Conservation (phyloP, 164 flowering plant genomes). For the Aristolochia fimbriata region DNA sequence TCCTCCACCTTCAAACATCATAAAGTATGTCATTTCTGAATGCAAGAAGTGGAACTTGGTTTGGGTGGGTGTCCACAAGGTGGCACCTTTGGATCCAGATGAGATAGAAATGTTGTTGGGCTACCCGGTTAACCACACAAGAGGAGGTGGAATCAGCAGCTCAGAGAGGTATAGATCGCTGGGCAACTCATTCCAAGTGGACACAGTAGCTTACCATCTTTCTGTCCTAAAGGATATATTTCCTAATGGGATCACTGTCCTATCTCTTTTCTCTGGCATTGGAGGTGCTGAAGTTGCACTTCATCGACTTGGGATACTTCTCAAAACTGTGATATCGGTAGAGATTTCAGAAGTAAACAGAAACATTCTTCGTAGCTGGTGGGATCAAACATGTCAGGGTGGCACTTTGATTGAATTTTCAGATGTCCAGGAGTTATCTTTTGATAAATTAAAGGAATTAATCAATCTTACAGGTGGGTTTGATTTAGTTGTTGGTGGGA, state of each 20-base stretch:
- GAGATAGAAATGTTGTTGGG: conserved; percentile 30
- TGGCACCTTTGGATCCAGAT: conserved; percentile 66
- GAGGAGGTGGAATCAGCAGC: conserved; percentile 25
- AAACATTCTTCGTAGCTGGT: conserved; percentile 40
- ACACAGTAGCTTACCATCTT: conserved; percentile 33
- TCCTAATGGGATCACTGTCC: conserved; percentile 24
- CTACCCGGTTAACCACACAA: conserved; percentile 23
- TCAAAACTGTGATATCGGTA: conserved; percentile 73
- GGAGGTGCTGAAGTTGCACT: conserved; percentile 59
- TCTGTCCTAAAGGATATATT: conserved; percentile 27
- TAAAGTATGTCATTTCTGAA: conserved; percentile 49
- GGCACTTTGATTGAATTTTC: conserved; percentile 18
- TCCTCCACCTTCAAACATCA: conserved; percentile 48
- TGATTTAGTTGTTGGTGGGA: conserved; percentile 32
- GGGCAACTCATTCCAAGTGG: conserved; percentile 36
- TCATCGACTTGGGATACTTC: conserved; percentile 67
- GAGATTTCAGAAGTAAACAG: conserved; percentile 77
- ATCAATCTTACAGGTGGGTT: conserved; percentile 21
- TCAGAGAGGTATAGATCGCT: conserved; percentile 22
- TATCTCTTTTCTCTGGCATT: conserved; percentile 38
- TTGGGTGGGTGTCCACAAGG: conserved; percentile 87
- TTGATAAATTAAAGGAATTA: conserved; percentile 11
- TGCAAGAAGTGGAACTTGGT: conserved; percentile 87
- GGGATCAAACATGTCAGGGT: conserved; percentile 29
- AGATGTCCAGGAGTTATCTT: conserved; percentile 18